Evolutionary conservation across 2,329 filamentous ascomycete genomes (phyloP), one percentile per base, ranked within the genome.

Genomic region (Pseudocercospora eumusae): DNA sequence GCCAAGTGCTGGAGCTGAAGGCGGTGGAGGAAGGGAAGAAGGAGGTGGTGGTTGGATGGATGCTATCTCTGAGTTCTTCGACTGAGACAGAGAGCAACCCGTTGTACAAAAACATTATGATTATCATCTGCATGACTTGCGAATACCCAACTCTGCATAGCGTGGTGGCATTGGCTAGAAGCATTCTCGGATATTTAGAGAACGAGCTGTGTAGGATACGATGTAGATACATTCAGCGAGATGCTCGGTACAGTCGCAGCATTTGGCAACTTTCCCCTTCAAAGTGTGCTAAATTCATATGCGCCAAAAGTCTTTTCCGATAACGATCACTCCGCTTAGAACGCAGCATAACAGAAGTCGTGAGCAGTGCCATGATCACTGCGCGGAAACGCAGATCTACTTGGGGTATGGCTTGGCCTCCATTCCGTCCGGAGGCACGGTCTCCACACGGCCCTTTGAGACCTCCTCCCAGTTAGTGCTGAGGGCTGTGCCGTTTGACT

Each of bases 381-480:
- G 28, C 28, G 8, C 9, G 8, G 10, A 4, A 31, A 8, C 10
- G 7, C 10, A n/a, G 8, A n/a, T 42, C 25, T 50, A 60, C 31
- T 60, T 58, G 87, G 52, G n/a, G 8, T 88, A 95, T 73, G 88
- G 86, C 82, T 89, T 93, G 2, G 86, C 87, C 75, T 90, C 87
- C 70, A 91, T 87, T 0, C 91, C 91, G 52, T 92, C 88, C 0
- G 91, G 91, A 8, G 91, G 89, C 36, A 81, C 77, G 0, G 87
- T 90, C 73, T 91, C 85, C 25, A 97, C 89, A 23, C 79, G 88
- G 18, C 85, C 86, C 65, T 82, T 84, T 56, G 86, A 85, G 20
- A 97, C 93, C 64, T 96, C 90, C 9, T 80, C 78, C 95, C 95
- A 99, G 74, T 93, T 92, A 0, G 95, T 99, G 76, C 92, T 97